These are phyloP conservation scores for Colletotrichum tamarilloi DNA, from an alignment of 2,329 filamentous ascomycete genomes.

Conservation along the genomic window DNA sequence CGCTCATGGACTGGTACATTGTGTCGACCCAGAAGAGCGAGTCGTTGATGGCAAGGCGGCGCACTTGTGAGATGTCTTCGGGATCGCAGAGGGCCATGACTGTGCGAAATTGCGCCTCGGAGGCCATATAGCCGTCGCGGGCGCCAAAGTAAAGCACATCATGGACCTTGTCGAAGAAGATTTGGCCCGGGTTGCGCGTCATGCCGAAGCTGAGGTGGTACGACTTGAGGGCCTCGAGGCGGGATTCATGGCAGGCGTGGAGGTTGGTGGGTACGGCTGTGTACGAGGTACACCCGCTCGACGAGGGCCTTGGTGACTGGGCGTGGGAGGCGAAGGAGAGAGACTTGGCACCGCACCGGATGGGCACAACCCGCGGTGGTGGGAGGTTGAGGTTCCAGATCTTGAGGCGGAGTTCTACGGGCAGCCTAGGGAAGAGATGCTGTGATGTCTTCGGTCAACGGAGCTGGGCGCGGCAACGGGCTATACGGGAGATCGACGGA, in stretches of 20 bases:
- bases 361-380: constrained; percentile 54
- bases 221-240: constrained; percentile 53
- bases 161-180: constrained; percentile 53
- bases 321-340: constrained; percentile 37
- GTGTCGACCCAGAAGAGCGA: constrained; percentile 50
- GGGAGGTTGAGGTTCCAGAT: constrained; percentile 60
- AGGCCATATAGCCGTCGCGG: constrained; percentile 56
- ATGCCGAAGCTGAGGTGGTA: constrained; percentile 56
- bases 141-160: constrained; percentile 63
- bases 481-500: constrained; percentile 26
- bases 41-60: constrained; percentile 58
- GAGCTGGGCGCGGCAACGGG: background rate
- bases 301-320: constrained; percentile 31
- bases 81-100: constrained; percentile 55
- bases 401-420: constrained; percentile 58
- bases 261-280: constrained; percentile 56
- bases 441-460: constrained; percentile 39
- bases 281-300: constrained; percentile 53
- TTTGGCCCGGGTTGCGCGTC: constrained; percentile 51
- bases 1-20: constrained; percentile 50
- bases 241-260: constrained; percentile 59
- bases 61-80: constrained; percentile 52
- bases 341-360: constrained; percentile 51
- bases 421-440: constrained; percentile 56
- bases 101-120: constrained; percentile 57